Base-by-base conservation (phyloP, 2,329 filamentous ascomycete species). In the Botrytis cinerea region DNA sequence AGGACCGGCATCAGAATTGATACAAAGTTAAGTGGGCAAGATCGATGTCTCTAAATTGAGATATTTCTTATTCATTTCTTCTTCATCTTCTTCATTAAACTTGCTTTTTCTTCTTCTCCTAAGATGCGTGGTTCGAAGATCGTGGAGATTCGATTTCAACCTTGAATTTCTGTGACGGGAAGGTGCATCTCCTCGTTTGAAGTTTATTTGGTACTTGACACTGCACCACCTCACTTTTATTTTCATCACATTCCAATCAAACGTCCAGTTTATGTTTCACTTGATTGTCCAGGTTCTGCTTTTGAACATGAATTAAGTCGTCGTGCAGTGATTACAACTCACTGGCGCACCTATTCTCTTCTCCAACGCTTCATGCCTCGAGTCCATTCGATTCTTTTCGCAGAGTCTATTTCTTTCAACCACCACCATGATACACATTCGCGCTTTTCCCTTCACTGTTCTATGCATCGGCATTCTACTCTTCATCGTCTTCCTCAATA, bases 401-500 rank as follows among this genome's bases (percentile, higher is more conserved):
- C 18, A 10, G 10, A 14, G 35, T 20, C 25, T 16, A 12, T 68
- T 2, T 7, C n/a, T 6, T 4, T 2, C n/a, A 8, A 22, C 12
- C 9, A 22, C n/a, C 18, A 71, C 20, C 20, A 71, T 71, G 70
- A 71, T 71, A 51, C 70, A 71, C 18, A 35, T 71, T 22, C 70
- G 70, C 28, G 35, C 60, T 28, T 35, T 71, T 28, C 70, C 70
- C 20, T 71, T 71, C 46, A 38, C 46, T 25, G 32, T 71, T 2
- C 60, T 71, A 12, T n/a, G 60, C 14, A 54, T 66, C 16, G 4
- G 70, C 16, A 66, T 66, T 14, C 70, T 71, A 12, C 60, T 71
- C 35, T 71, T 71, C 22, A 40, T 71, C n/a, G 46, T 71, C 35
- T 71, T 71, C 5, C 60, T 71, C 18, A 71, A 71, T n/a, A 71